phyloP scores from a whole-genome alignment of 148 eudicot species.

The Chenopodium quinoa region DNA sequence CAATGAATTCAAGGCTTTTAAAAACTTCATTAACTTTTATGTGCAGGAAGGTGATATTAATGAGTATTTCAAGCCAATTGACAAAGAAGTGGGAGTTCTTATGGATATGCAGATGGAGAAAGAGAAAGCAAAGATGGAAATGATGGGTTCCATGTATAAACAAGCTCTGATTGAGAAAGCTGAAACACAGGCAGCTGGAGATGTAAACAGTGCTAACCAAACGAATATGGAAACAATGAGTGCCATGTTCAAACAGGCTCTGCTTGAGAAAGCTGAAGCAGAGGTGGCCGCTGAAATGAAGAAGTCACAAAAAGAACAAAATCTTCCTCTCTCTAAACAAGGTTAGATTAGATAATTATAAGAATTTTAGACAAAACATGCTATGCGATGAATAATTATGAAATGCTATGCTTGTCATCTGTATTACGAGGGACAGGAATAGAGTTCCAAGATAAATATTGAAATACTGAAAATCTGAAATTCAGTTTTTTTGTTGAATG shows the following conservation, averaged over 20 bases:
- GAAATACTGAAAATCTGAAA: neutral
- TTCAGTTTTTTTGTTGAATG: neutral
- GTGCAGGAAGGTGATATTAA: constrained; percentile 79
- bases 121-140: constrained; percentile 57
- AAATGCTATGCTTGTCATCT: constrained; percentile 9
- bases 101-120: constrained; percentile 75
- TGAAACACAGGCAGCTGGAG: constrained; percentile 48
- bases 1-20: neutral
- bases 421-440: constrained; percentile 6
- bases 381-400: constrained; percentile 23
- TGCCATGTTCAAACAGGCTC: constrained; percentile 65
- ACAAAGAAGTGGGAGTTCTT: constrained; percentile 70
- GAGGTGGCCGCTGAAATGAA: constrained; percentile 33
- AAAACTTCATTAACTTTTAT: neutral
- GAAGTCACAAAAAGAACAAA: constrained; percentile 18
- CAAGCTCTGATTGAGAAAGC: constrained; percentile 68
- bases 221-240: constrained; percentile 56
- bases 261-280: constrained; percentile 59
- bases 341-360: constrained; percentile 8
- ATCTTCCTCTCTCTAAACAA: constrained; percentile 12
- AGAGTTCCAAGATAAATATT: constrained; percentile 6
- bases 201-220: constrained; percentile 29
- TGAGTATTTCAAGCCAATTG: constrained; percentile 75
- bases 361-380: neutral
- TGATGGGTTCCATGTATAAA: constrained; percentile 62